phyloP scores from a whole-genome alignment of 495 filamentous ascomycete genomes.

The Penicillium steckii region DNA sequence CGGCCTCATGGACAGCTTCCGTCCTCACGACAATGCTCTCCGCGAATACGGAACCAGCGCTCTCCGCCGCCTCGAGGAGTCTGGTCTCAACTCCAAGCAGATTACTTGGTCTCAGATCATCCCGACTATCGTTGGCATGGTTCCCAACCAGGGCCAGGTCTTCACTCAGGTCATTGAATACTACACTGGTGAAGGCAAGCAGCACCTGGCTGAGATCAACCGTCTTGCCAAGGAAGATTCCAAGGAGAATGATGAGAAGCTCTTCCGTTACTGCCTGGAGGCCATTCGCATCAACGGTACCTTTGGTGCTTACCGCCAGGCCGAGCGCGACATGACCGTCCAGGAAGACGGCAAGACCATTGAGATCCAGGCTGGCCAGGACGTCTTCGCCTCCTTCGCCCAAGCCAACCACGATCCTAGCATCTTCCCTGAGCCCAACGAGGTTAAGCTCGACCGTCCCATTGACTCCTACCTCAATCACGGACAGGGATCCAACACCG shows the following conservation, averaged over 20 bases:
- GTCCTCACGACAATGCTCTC: slow-evolving; percentile 53
- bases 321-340: slow-evolving; percentile 42
- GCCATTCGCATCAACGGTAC: slow-evolving; percentile 61
- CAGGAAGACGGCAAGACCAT: slow-evolving; percentile 52
- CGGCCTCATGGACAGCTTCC: slow-evolving; percentile 55
- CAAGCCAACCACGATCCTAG: slow-evolving; percentile 57
- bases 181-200: slow-evolving; percentile 61
- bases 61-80: slow-evolving; percentile 66
- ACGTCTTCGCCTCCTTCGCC: slow-evolving; percentile 45
- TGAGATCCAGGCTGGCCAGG: slow-evolving; percentile 49
- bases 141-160: slow-evolving; percentile 70
- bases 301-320: slow-evolving; percentile 56
- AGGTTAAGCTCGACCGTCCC: slow-evolving; percentile 66
- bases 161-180: slow-evolving; percentile 80
- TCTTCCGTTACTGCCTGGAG: slow-evolving; percentile 51
- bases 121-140: slow-evolving; percentile 57
- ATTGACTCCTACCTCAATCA: slow-evolving; percentile 69
- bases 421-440: slow-evolving; percentile 66
- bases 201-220: slow-evolving; percentile 59
- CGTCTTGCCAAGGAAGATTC: slow-evolving; percentile 48
- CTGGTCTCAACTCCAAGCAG: slow-evolving; percentile 61
- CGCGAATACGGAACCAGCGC: slow-evolving; percentile 67
- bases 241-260: slow-evolving; percentile 46
- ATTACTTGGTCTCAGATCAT: slow-evolving; percentile 73
- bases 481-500: slow-evolving; percentile 58